Conservation (phyloP, 2,329 filamentous ascomycete genomes). For the Aureobasidium namibiae region DNA sequence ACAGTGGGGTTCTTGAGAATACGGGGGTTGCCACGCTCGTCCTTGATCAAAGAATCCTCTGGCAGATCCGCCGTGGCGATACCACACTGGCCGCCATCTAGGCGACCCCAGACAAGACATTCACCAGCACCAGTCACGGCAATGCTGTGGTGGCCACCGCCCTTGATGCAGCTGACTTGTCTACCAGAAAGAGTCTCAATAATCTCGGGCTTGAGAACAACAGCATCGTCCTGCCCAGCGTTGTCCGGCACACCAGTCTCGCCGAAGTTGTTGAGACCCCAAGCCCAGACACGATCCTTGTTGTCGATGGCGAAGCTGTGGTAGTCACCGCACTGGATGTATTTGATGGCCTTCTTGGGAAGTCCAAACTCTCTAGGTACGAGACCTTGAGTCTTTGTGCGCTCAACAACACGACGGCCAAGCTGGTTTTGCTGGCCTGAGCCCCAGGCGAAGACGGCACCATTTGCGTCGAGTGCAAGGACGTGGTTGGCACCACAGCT, state of each 20-base stretch:
- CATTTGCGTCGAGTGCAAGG: slow-evolving; percentile 57
- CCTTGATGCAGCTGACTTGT: slow-evolving; percentile 60
- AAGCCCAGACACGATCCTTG: slow-evolving; percentile 64
- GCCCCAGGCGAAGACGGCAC: slow-evolving; percentile 63
- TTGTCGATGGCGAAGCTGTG: slow-evolving; percentile 70
- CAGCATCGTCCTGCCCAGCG: slow-evolving; percentile 60
- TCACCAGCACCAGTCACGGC: slow-evolving; percentile 46
- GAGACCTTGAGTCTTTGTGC: slow-evolving; percentile 46
- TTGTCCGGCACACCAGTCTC: slow-evolving; percentile 62
- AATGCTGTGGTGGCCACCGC: slow-evolving; percentile 68
- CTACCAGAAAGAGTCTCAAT: slow-evolving; percentile 57
- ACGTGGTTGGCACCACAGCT: slow-evolving; percentile 64
- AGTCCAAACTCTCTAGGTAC: slow-evolving; percentile 51
- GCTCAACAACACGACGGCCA: slow-evolving; percentile 56
- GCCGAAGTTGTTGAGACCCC: slow-evolving; percentile 82
- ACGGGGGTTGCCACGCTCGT: slow-evolving; percentile 57
- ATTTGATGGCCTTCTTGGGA: slow-evolving; percentile 48
- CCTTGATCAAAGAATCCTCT: slow-evolving; percentile 53
- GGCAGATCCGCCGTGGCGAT: slow-evolving; percentile 43
- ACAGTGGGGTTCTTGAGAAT: slow-evolving; percentile 61
- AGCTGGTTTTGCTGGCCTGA: slow-evolving; percentile 64
- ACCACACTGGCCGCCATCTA: slow-evolving; percentile 50
- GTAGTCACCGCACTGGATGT: slow-evolving; percentile 64
- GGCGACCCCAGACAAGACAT: slow-evolving; percentile 52
- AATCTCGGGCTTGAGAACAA: slow-evolving; percentile 62